These are phyloP conservation scores for Gymnopilus junonius DNA, from an alignment of 768 basidiomycete genomes.

Conservation along the genomic window DNA sequence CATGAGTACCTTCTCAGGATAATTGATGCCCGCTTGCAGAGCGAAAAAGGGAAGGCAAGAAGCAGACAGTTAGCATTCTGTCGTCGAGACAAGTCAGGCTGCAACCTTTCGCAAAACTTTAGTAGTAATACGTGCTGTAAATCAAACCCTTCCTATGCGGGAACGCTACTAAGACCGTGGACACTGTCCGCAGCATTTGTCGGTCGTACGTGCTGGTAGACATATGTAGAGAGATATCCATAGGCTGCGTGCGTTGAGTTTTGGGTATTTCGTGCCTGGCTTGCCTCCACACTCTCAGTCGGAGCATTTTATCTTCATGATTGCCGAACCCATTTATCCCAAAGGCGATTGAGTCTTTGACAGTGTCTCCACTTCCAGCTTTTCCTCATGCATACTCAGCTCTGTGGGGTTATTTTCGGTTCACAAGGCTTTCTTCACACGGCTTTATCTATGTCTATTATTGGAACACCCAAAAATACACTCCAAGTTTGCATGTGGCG, in stretches of 20 bases:
- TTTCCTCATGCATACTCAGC: background rate
- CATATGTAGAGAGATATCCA: too few species aligned
- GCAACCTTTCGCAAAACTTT: too few species aligned
- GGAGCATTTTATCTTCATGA: background rate
- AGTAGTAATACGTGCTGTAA: too few species aligned
- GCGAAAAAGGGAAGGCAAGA: background rate
- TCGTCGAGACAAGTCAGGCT: too few species aligned
- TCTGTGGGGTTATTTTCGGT: background rate
- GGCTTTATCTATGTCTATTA: background rate
- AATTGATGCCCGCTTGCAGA: background rate
- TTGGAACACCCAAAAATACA: background rate
- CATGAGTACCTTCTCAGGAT: background rate
- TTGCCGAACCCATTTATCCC: background rate
- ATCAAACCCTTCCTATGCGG: too few species aligned
- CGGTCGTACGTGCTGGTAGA: too few species aligned
- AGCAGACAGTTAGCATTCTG: background rate
- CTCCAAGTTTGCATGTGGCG: background rate
- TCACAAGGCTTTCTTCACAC: background rate
- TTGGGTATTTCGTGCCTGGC: background rate
- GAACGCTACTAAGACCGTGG: too few species aligned
- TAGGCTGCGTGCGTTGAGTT: too few species aligned
- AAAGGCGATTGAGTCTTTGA: background rate
- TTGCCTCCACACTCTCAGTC: too few species aligned
- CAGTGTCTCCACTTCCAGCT: too few species aligned
- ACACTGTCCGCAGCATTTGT: background rate